Base-by-base conservation (phyloP, 495 filamentous ascomycete genomes). In the Evernia prunastri region DNA sequence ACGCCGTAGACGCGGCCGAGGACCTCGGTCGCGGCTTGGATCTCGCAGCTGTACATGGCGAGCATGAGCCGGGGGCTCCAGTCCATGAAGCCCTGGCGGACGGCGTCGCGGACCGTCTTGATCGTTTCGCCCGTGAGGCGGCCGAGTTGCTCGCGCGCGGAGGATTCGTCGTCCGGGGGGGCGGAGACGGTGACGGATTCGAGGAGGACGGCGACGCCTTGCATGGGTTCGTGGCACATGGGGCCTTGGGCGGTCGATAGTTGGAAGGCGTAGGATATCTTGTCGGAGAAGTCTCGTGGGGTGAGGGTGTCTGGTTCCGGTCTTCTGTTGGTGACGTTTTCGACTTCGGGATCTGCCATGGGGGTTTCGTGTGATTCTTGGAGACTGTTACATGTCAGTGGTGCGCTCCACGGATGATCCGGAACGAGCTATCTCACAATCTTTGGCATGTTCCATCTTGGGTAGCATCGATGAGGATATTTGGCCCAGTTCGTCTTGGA, bases 11-110 rank as follows among this genome's bases (percentile, higher is more conserved):
- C 94, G 57, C 90, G 87, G 37, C 94, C 94, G 20, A 98, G 86
- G 63, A 97, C 94, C 77, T 96, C 93, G 71, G 92, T 91, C 45
- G 89, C 91, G 58, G 93, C 91, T 81, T 97, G 95, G 69, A 98
- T 97, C 71, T 97, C 93, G 73, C 91, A 93, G 61, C 87, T 91
- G 78, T 98, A 98, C 91, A 97, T 97, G n/a, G 94, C 92, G 58
- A 97, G 86, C 79, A 97, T 82, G 36, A 98, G 80, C 3, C 94
- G 84, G 1, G 95, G 92, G 62, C 87, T 92, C 93, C 93, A 98
- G 79, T 97, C 95, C 5, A 96, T 77, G 79, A 97, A 96, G 20
- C 87, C 93, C 69, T 89, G 84, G 23, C 84, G 82, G 67, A 97
- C 93, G n/a, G 89, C 85, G 42, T 90, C 85, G 58, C 91, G 91